Percentiles rank a stretch among this genome's conserved stretches.
phyloP scores from a whole-genome alignment of 768 basidiomycete genomes.

The Tephrocybe sp. region DNA sequence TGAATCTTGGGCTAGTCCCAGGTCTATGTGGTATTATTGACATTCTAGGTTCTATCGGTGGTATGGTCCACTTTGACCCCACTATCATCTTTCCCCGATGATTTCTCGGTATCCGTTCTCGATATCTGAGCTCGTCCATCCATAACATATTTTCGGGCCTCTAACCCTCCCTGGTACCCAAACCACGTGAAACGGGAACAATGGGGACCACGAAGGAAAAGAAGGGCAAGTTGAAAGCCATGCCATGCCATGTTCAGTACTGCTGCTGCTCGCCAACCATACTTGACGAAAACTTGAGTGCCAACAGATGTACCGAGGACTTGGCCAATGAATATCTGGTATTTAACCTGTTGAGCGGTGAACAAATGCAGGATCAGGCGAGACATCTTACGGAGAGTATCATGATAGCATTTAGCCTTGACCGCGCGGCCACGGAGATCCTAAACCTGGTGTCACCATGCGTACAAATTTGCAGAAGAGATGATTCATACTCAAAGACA shows the following conservation, averaged over 20 bases:
- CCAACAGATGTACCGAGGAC: constrained; percentile 81
- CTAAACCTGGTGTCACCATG: constrained; percentile 22
- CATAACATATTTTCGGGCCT: constrained; percentile 33
- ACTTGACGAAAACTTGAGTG: constrained; percentile 63
- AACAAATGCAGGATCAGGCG: not conserved
- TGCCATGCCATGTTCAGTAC: constrained; percentile 60
- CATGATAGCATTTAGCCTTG: constrained; percentile 76
- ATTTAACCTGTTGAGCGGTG: not conserved
- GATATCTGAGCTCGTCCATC: too few species aligned
- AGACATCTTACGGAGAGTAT: constrained; percentile 54
- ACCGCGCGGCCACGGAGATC: constrained; percentile 48
- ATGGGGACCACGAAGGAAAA: constrained; percentile 70
- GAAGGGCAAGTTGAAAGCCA: constrained; percentile 51
- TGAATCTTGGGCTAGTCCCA: too few species aligned
- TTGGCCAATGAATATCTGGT: constrained; percentile 72
- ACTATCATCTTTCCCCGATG: too few species aligned
- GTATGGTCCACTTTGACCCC: too few species aligned
- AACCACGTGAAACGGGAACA: constrained; percentile 56
- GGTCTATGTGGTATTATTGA: too few species aligned
- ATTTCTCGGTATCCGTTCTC: too few species aligned
- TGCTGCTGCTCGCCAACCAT: constrained; percentile 73
- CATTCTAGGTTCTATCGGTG: too few species aligned
- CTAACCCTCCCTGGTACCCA: constrained; percentile 60
- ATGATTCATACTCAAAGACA: constrained; percentile 47
- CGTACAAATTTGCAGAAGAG: constrained; percentile 1